Percentiles rank a stretch among this genome's conserved stretches.
These are phyloP conservation scores for Metschnikowia bowlesiae DNA, from an alignment of 805 yeast species.

Conservation along the genomic window DNA sequence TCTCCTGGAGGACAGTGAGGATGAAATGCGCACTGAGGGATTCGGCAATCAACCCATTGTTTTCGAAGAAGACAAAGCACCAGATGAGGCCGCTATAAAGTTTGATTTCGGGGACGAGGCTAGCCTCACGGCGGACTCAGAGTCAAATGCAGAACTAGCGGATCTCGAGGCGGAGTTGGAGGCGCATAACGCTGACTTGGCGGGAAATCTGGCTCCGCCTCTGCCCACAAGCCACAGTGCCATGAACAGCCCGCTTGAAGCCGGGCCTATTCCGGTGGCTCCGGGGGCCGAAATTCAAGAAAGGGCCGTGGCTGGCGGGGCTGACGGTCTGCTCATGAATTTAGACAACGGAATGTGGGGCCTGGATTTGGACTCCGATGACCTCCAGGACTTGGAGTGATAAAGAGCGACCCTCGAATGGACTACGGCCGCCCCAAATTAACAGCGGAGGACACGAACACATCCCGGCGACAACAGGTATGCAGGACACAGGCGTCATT, in stretches of 20 bases:
- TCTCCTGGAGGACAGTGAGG: conserved; percentile 17
- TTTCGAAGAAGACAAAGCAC: conserved; percentile 4
- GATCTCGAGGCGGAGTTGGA: conserved; percentile 5
- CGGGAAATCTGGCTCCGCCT: not conserved
- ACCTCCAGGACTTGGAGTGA: not conserved
- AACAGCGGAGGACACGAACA: too few relatives aligned
- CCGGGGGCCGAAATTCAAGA: not conserved
- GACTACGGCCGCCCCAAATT: too few relatives aligned
- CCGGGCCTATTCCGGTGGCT: not conserved
- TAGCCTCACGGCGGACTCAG: not conserved
- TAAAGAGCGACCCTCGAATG: not conserved
- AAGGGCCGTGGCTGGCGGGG: not conserved
- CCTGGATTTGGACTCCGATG: conserved; percentile 1
- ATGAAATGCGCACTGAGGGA: conserved; percentile 4
- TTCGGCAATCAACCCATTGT: not conserved
- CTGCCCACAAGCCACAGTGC: not conserved
- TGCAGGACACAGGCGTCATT: too few relatives aligned
- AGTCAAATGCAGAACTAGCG: not conserved
- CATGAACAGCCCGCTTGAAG: not conserved
- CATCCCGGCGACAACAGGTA: too few relatives aligned
- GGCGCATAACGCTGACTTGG: not conserved
- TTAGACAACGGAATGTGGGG: not conserved
- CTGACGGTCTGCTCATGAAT: not conserved
- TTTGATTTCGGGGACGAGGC: conserved; percentile 9
- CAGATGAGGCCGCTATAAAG: conserved; percentile 3